Percentiles rank a stretch among this genome's conserved stretches.
Conservation (phyloP, 2,329 filamentous ascomycete genomes). For the Penicillium sp. region DNA sequence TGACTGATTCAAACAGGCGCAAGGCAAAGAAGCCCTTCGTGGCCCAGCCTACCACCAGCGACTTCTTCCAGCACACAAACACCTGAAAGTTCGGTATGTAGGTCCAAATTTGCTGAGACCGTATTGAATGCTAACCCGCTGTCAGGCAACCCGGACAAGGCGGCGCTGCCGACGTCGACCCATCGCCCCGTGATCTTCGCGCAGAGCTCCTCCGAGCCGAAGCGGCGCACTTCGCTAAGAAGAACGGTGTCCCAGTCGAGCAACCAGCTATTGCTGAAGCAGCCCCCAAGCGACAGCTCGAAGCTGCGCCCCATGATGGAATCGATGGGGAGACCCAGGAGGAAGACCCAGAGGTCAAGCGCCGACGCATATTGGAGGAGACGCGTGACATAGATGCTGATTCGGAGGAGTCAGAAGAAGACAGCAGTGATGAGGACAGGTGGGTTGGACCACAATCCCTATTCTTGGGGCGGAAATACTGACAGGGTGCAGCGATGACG, state of each 20-base stretch:
- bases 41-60: slow-evolving; percentile 95
- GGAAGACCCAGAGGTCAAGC: slow-evolving; percentile 76
- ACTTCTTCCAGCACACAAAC: slow-evolving; percentile 87
- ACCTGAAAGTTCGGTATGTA: slow-evolving; percentile 77
- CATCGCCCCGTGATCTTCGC: slow-evolving; percentile 68
- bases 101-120: neutral
- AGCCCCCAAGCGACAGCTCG: slow-evolving; percentile 64
- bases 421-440: slow-evolving; percentile 62
- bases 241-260: slow-evolving; percentile 61
- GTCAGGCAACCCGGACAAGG: slow-evolving; percentile 80
- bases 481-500: slow-evolving; percentile 58
- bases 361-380: slow-evolving; percentile 82
- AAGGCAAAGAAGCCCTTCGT: slow-evolving; percentile 90
- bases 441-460: slow-evolving; percentile 24
- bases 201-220: slow-evolving; percentile 89
- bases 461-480: slow-evolving; percentile 8
- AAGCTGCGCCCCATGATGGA: slow-evolving; percentile 45
- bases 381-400: slow-evolving; percentile 84
- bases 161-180: slow-evolving; percentile 67
- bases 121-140: slow-evolving; percentile 17
- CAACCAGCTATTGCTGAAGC: slow-evolving; percentile 42
- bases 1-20: slow-evolving; percentile 57
- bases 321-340: slow-evolving; percentile 43
- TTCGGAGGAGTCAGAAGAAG: slow-evolving; percentile 62
- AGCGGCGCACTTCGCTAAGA: slow-evolving; percentile 81